Percentiles rank a stretch among this genome's conserved stretches.
phyloP scores from a whole-genome alignment of 2,329 filamentous ascomycete species.

The Sclerotinia nivalis region DNA sequence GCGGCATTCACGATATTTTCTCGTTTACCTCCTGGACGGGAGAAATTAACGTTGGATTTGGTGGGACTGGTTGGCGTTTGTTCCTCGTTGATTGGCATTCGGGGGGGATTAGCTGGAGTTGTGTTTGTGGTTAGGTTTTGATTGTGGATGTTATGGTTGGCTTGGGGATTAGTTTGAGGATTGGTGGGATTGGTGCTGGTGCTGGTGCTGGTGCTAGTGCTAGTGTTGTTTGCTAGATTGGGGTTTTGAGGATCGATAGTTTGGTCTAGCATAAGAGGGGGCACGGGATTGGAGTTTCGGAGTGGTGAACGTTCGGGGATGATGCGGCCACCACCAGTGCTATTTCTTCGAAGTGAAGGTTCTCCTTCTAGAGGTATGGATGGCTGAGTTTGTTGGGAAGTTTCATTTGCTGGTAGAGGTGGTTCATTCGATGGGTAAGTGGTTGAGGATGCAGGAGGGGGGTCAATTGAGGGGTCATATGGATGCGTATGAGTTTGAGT shows the following conservation, averaged over 20 bases:
- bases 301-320: conserved; percentile 23
- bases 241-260: background rate
- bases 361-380: background rate
- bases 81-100: conserved; percentile 7
- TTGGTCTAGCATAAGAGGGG: conserved; percentile 11
- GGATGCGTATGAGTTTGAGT: conserved; percentile 19
- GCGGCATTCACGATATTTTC: conserved; percentile 8
- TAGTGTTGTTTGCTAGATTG: background rate
- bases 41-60: conserved; percentile 13
- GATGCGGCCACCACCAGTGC: conserved; percentile 18
- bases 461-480: conserved; percentile 21
- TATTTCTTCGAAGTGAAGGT: background rate
- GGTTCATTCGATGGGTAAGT: conserved; percentile 19
- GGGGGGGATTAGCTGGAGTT: background rate
- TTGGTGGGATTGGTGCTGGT: background rate
- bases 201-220: background rate
- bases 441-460: conserved; percentile 15
- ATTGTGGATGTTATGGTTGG: background rate
- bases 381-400: background rate
- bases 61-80: background rate
- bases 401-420: background rate
- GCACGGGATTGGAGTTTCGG: conserved; percentile 20
- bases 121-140: background rate
- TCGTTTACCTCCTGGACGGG: conserved; percentile 14
- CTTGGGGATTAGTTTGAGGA: conserved; percentile 3